These are phyloP conservation scores for Fallopia convolvulus DNA, from an alignment of 148 eudicot species.

Conservation along the genomic window DNA sequence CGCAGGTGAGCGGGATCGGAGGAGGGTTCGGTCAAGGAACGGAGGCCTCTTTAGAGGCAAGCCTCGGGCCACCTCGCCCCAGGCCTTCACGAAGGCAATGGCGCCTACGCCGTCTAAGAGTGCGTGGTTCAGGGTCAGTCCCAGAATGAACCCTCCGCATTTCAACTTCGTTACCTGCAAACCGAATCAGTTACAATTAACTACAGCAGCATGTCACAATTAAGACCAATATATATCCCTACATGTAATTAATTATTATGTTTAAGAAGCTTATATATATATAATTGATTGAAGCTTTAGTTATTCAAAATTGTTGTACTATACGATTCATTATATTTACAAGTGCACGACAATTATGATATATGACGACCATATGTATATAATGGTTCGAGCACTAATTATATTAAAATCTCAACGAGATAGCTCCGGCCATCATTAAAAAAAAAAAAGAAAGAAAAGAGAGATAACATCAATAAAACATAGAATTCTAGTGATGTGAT, in stretches of 20 bases:
- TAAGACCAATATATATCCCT: not conserved
- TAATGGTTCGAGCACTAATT: not conserved
- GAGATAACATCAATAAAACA: not conserved
- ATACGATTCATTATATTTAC: not conserved
- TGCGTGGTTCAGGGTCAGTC: constrained; percentile 41
- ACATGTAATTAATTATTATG: not conserved
- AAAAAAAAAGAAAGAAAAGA: not conserved
- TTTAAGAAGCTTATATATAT: not conserved
- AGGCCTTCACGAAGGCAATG: constrained; percentile 44
- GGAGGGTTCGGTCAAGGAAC: constrained; percentile 34
- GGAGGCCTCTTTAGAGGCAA: constrained; percentile 31
- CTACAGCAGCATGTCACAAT: not conserved
- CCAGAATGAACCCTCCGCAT: constrained; percentile 53
- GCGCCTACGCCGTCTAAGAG: constrained; percentile 44
- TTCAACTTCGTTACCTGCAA: constrained; percentile 48
- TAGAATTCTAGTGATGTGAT: not conserved
- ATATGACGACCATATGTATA: not conserved
- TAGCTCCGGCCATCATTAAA: not conserved
- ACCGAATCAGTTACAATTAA: not conserved
- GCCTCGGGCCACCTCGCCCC: constrained; percentile 53
- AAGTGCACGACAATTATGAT: not conserved
- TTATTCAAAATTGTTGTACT: not conserved
- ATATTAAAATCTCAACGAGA: not conserved
- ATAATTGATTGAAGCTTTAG: not conserved
- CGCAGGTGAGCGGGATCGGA: constrained; percentile 37